These are phyloP conservation scores for Rhodamnia rubescens DNA, from an alignment of 345 rosid species.

Conservation along the genomic window DNA sequence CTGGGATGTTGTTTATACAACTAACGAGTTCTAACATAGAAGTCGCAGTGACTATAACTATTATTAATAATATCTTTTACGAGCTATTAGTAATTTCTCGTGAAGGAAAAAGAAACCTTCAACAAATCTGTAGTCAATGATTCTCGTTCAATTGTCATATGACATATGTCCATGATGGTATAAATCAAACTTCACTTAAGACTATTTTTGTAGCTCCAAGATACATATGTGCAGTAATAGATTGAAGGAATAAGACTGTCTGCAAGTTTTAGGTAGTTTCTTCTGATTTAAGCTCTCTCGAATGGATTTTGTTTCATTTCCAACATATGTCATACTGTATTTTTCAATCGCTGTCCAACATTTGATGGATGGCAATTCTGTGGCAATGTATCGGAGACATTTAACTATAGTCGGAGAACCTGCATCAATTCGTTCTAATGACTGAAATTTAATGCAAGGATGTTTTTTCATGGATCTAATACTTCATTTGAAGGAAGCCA, in stretches of 20 bases:
- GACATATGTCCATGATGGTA: background rate
- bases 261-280: background rate
- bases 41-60: background rate
- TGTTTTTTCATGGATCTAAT: background rate
- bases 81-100: background rate
- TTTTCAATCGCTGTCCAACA: background rate
- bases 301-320: background rate
- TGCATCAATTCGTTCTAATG: background rate
- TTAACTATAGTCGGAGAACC: background rate
- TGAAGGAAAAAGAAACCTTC: background rate
- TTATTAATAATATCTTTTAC: background rate
- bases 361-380: background rate
- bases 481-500: background rate
- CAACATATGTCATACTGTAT: background rate
- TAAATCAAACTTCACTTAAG: background rate
- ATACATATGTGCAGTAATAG: background rate
- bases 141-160: background rate
- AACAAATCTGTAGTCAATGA: background rate
- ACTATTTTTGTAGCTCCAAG: background rate
- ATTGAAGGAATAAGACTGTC: background rate
- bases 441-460: background rate
- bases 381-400: background rate
- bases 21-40: background rate
- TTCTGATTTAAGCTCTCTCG: background rate
- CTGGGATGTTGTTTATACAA: background rate